phyloP scores from a whole-genome alignment of 768 basidiomycete species.

The Floccularia luteovirens region DNA sequence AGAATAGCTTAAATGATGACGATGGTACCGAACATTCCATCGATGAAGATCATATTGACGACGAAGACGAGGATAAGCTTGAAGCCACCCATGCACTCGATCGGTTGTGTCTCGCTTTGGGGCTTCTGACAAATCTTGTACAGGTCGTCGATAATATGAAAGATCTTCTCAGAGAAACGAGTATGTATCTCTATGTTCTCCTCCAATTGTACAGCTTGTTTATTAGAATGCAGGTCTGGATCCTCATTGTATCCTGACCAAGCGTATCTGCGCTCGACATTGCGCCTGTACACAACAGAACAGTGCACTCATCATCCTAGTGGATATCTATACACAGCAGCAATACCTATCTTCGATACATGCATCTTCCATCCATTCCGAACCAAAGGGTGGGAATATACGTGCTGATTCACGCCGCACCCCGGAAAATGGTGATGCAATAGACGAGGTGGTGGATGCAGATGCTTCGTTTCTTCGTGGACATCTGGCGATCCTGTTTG shows the following conservation, averaged over 20 bases:
- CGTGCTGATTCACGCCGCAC: too few species aligned
- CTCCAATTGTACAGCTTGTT: not conserved
- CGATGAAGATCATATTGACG: slow-evolving; percentile 4
- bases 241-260: slow-evolving; percentile 39
- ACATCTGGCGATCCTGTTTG: slow-evolving; percentile 72
- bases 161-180: slow-evolving; percentile 32
- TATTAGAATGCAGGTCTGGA: slow-evolving; percentile 32
- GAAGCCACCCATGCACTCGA: slow-evolving; percentile 45
- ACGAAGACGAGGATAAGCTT: slow-evolving; percentile 9
- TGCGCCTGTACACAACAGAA: slow-evolving; percentile 45
- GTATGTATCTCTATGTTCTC: slow-evolving; percentile 29
- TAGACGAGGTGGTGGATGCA: slow-evolving; percentile 12
- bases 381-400: too few species aligned
- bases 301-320: slow-evolving; percentile 44
- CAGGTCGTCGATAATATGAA: slow-evolving; percentile 48
- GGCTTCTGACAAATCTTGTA: slow-evolving; percentile 69
- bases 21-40: not conserved
- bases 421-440: too few species aligned
- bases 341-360: slow-evolving; percentile 6
- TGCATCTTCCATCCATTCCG: too few species aligned
- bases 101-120: slow-evolving; percentile 66
- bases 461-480: slow-evolving; percentile 56
- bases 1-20: too few species aligned
- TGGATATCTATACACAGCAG: slow-evolving; percentile 38
- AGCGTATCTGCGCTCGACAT: slow-evolving; percentile 36